Evolutionary conservation across 2,329 filamentous ascomycete genomes (phyloP).

Genomic region (Colletotrichum spinosum): DNA sequence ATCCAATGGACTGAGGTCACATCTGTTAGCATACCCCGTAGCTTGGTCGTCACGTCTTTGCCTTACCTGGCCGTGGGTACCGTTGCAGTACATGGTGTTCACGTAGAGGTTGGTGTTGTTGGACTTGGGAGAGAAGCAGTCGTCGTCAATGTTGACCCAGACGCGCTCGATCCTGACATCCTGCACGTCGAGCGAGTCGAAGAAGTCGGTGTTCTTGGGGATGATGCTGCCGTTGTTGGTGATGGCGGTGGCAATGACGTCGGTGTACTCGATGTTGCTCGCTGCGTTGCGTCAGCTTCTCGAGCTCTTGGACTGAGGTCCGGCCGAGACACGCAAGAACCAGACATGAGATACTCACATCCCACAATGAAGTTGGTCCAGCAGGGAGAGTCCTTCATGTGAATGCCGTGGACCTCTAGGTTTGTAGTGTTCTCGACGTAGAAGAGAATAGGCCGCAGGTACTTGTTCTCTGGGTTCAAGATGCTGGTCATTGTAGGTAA

Average conservation of each 20-base stretch:
- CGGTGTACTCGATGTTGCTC: conserved; percentile 64
- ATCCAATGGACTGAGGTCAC: conserved; percentile 61
- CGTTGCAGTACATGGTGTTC: conserved; percentile 71
- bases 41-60: background rate
- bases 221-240: conserved; percentile 57
- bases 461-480: conserved; percentile 64
- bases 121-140: conserved; percentile 71
- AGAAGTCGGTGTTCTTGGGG: conserved; percentile 72
- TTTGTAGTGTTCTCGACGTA: conserved; percentile 72
- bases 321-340: background rate
- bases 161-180: conserved; percentile 62
- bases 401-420: conserved; percentile 67
- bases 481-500: conserved; percentile 42
- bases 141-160: conserved; percentile 67
- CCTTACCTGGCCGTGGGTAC: conserved; percentile 40
- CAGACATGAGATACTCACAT: conserved; percentile 41
- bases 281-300: conserved; percentile 26
- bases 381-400: conserved; percentile 70
- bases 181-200: conserved; percentile 69
- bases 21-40: conserved; percentile 53
- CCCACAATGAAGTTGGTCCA: conserved; percentile 74
- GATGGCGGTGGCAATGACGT: conserved; percentile 65
- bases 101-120: conserved; percentile 69
- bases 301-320: background rate
- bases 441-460: conserved; percentile 70